Conservation (phyloP, 78 protist genomes). For the Dictyostelium brefeldianum region DNA sequence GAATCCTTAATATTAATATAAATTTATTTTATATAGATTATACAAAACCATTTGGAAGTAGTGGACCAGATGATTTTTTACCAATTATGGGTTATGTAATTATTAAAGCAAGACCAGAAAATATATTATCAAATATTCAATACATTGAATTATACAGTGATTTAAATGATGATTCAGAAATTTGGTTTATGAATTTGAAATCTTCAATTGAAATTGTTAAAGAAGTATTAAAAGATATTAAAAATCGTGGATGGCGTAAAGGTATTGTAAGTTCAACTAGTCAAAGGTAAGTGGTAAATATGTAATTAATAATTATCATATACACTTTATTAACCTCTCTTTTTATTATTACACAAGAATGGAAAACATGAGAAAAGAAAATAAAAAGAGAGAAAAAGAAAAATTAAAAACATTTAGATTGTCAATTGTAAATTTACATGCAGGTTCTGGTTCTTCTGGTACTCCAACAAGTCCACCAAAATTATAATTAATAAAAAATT, state of each 20-base stretch:
- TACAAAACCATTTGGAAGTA: conserved; percentile 66
- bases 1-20: no score
- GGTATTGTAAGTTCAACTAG: neutral
- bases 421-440: conserved; percentile 8
- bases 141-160: conserved; percentile 35
- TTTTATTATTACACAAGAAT: no score
- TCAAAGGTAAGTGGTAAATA: no score
- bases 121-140: conserved; percentile 73
- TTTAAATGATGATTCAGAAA: conserved; percentile 34
- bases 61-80: conserved; percentile 79
- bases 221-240: conserved; percentile 32
- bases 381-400: conserved; percentile 27
- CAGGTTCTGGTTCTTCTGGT: neutral
- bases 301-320: no score
- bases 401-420: conserved; percentile 12
- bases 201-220: conserved; percentile 69
- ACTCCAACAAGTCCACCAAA: conserved; percentile 20
- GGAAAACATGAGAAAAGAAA: conserved; percentile 19
- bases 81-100: conserved; percentile 79
- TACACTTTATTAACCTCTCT: no score
- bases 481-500: neutral
- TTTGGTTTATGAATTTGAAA: conserved; percentile 77
- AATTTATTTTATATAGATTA: conserved; percentile 24
- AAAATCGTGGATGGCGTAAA: conserved; percentile 26
- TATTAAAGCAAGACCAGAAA: conserved; percentile 71